Base-by-base conservation (phyloP, 768 basidiomycete genomes). In the Mycena vulgaris region DNA sequence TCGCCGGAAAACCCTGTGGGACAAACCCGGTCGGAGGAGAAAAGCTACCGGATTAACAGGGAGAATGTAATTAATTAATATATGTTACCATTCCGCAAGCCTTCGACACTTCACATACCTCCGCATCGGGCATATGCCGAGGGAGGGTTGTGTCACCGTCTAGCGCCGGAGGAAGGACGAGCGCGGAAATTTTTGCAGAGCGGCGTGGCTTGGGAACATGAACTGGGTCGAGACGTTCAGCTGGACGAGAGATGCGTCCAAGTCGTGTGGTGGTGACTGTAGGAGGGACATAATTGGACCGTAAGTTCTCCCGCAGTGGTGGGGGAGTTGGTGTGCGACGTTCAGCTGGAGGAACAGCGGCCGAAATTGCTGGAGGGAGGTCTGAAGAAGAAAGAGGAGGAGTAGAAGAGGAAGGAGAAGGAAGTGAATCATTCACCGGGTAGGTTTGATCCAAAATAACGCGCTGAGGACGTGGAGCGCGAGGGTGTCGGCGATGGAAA, bases 401-500 rank as follows among this genome's bases (percentile, higher is more conserved):
- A 66, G 64, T n/a, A n/a, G n/a, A n/a, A n/a, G n/a, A n/a, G n/a
- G n/a, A 37, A 66, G 55, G 21, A 47, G 30, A 27, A 27, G 35
- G n/a, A 66, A 19, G 2, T 16, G 55, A 33, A 66, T 66, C 55
- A 45, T 33, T 56, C 52, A 56, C 63, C 40, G 40, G 52, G 42
- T 56, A 65, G 14, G 63, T 56, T 28, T 56, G 37, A 25, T 65
- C 40, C 42, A 78, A 31, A 16, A 67, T 55, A 65, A 78, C 27
- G 47, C 59, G 56, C 56, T 76, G 80, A 31, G 81, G 81, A 69
- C 72, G 78, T 35, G 79, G 80, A 31, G 74, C 68, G 19, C 71
- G 75, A 27, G 80, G 77, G 62, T 83, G 75, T 35, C 76, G 75
- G 51, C 78, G 77, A 55, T 84, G 82, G 63, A 81, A 84, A 9